These are phyloP conservation scores for Hondaea fermentalgiana DNA, from an alignment of 108 stramenopile species.

Conservation along the genomic window DNA sequence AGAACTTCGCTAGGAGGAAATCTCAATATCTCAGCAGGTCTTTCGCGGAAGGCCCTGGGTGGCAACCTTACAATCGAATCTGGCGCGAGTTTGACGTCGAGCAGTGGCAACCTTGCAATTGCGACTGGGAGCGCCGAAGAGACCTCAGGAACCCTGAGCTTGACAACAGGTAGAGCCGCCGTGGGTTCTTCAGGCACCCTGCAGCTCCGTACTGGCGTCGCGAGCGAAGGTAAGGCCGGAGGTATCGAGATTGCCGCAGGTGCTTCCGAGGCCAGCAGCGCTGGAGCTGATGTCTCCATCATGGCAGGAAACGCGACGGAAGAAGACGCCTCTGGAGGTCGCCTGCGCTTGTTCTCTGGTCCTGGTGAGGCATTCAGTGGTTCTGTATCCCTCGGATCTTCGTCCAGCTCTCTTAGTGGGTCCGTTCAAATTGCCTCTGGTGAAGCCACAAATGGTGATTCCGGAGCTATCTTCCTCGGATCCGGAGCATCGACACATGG, in stretches of 20 bases:
- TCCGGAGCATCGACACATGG: not conserved
- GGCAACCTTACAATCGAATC: slow-evolving; percentile 22
- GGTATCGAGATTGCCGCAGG: not conserved
- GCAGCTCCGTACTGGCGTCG: slow-evolving; percentile 30
- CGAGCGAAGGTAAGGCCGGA: slow-evolving; percentile 31
- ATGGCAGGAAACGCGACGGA: too few species aligned
- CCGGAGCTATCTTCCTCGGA: too few species aligned
- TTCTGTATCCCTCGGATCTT: not conserved
- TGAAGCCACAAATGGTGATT: not conserved
- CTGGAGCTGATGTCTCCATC: not conserved
- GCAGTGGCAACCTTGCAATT: not conserved
- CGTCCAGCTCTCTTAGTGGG: not conserved
- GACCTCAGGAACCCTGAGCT: not conserved
- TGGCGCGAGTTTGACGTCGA: slow-evolving; percentile 20
- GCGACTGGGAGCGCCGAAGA: not conserved
- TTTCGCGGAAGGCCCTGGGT: not conserved
- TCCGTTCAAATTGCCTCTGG: not conserved
- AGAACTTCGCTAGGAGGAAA: slow-evolving; percentile 12
- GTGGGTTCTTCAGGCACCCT: slow-evolving; percentile 28
- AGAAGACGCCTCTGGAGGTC: too few species aligned
- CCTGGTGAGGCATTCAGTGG: not conserved
- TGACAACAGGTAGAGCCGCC: not conserved
- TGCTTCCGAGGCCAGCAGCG: slow-evolving; percentile 10
- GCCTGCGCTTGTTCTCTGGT: not conserved
- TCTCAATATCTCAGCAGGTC: not conserved